A percentile compares a stretch with the other conserved stretches of the same genome.
phyloP scores from a whole-genome alignment of 1,284 basidiomycete genomes.

The Leccinum griseonigrum region DNA sequence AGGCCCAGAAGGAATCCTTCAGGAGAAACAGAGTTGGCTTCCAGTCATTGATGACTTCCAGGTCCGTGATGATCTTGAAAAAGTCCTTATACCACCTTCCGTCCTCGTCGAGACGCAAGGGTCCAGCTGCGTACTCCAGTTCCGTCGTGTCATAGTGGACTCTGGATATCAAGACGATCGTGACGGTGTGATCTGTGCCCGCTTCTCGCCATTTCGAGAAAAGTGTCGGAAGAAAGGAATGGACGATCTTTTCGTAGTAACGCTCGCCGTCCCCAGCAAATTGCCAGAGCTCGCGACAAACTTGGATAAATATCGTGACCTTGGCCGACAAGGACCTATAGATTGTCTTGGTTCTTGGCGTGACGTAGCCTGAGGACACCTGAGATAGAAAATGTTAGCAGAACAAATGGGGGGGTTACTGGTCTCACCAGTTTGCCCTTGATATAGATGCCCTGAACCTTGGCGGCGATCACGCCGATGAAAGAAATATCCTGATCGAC shows the following conservation, averaged over 20 bases:
- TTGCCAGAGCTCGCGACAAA: constrained; percentile 95
- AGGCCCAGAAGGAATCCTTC: constrained; percentile 86
- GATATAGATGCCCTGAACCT: constrained; percentile 75
- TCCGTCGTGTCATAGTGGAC: constrained; percentile 90
- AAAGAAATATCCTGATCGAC: constrained; percentile 72
- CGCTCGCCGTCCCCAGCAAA: constrained; percentile 96
- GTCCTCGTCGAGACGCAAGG: constrained; percentile 70
- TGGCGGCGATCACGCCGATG: constrained; percentile 76
- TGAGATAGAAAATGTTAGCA: constrained; percentile 30
- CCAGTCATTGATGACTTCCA: constrained; percentile 89
- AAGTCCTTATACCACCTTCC: constrained; percentile 94
- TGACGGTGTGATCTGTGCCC: constrained; percentile 90
- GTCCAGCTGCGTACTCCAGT: constrained; percentile 73
- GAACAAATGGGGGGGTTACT: constrained; percentile 6
- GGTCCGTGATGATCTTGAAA: constrained; percentile 90
- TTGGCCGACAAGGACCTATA: constrained; percentile 92
- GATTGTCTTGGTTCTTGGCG: constrained; percentile 82
- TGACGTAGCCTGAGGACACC: constrained; percentile 82
- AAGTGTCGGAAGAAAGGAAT: constrained; percentile 85
- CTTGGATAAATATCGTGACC: constrained; percentile 91
- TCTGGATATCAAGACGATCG: constrained; percentile 92
- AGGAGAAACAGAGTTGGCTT: constrained; percentile 81
- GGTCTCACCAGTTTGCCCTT: constrained; percentile 55
- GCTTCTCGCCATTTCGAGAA: constrained; percentile 81
- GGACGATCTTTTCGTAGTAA: constrained; percentile 95